phyloP scores from a whole-genome alignment of 2,329 filamentous ascomycete genomes.

The Microcyclosporella mali region DNA sequence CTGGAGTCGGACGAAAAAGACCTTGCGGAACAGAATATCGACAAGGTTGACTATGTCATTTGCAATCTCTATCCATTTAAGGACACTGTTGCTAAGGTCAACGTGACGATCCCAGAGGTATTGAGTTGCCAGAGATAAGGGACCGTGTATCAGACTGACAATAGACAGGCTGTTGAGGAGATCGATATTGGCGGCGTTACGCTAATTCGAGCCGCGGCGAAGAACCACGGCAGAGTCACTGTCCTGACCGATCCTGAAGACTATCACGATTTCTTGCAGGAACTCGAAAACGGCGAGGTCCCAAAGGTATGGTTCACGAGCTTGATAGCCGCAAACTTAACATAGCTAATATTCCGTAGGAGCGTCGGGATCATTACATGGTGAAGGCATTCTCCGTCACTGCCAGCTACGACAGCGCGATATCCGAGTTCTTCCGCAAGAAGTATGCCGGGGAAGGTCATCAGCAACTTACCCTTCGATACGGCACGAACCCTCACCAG shows the following conservation, averaged over 20 bases:
- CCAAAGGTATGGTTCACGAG: slow-evolving; percentile 33
- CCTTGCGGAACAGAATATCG: slow-evolving; percentile 86
- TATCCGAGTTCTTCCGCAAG: slow-evolving; percentile 95
- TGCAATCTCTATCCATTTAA: slow-evolving; percentile 99
- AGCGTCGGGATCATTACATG: slow-evolving; percentile 80
- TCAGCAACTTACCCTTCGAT: slow-evolving; percentile 80
- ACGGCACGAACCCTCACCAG: slow-evolving; percentile 96
- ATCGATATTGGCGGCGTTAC: slow-evolving; percentile 98
- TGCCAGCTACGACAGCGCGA: slow-evolving; percentile 90
- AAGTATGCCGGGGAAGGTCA: slow-evolving; percentile 82
- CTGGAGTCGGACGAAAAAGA: slow-evolving; percentile 96
- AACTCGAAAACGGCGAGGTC: slow-evolving; percentile 81
- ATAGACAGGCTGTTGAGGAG: slow-evolving; percentile 72
- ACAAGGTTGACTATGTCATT: slow-evolving; percentile 89
- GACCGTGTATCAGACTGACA: too few species aligned
- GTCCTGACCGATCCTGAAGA: slow-evolving; percentile 91
- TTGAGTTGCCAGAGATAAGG: too few species aligned
- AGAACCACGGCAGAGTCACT: slow-evolving; percentile 94
- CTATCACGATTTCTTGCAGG: slow-evolving; percentile 88
- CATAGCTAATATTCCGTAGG: slow-evolving; percentile 41
- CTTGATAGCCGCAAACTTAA: too few species aligned
- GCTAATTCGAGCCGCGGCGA: slow-evolving; percentile 89
- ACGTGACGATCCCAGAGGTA: slow-evolving; percentile 81
- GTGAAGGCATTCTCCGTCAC: slow-evolving; percentile 99
- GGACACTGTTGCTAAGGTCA: slow-evolving; percentile 93